phyloP scores from a whole-genome alignment of 495 filamentous ascomycete species.

The Aspergillus coremiiformis region DNA sequence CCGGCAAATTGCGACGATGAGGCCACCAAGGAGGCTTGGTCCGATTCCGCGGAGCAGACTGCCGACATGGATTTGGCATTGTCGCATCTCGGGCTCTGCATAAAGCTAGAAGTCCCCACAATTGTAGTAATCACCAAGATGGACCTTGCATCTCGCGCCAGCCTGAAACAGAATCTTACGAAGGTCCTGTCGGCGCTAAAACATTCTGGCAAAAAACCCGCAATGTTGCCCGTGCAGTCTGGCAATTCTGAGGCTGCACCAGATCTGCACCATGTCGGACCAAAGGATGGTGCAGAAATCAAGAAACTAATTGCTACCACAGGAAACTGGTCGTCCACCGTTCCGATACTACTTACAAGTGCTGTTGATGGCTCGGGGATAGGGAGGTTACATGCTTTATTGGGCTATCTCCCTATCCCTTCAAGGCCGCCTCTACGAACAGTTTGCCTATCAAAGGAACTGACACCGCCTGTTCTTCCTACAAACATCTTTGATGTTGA shows the following conservation, averaged over 20 bases:
- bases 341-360: conserved; percentile 86
- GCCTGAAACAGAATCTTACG: conserved; percentile 59
- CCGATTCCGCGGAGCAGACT: conserved; percentile 41
- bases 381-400: conserved; percentile 69
- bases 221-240: conserved; percentile 51
- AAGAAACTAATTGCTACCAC: conserved; percentile 38
- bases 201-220: conserved; percentile 60
- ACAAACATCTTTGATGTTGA: conserved; percentile 75
- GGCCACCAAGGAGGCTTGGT: conserved; percentile 34
- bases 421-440: conserved; percentile 36
- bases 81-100: conserved; percentile 79
- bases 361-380: conserved; percentile 81
- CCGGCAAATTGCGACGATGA: conserved; percentile 66
- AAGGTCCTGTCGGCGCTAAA: conserved; percentile 75
- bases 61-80: conserved; percentile 61
- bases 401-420: conserved; percentile 71
- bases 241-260: conserved; percentile 20
- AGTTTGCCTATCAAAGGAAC: conserved; percentile 12
- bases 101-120: conserved; percentile 67
- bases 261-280: conserved; percentile 31
- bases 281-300: conserved; percentile 45
- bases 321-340: conserved; percentile 43
- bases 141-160: conserved; percentile 69
- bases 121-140: conserved; percentile 84
- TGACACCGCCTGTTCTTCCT: conserved; percentile 32